Conservation (phyloP, 257 asterid genomes). For the Paulownia fortunei region DNA sequence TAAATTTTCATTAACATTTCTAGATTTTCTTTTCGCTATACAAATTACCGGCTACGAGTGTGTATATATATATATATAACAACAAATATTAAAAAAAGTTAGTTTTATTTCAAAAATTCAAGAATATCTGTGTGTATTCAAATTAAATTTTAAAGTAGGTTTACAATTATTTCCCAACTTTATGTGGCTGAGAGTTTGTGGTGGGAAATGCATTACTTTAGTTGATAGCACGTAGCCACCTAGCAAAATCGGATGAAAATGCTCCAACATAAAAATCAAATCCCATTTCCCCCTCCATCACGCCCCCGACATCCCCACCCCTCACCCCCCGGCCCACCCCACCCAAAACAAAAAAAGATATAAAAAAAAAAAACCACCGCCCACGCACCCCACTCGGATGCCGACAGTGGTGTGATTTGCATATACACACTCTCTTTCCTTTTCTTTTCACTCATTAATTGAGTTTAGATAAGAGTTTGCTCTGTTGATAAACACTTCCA, state of each 20-base stretch:
- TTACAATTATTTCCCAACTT: no score
- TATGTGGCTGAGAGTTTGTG: background rate
- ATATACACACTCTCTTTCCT: background rate
- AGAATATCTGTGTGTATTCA: no score
- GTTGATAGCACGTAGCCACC: constrained; percentile 8
- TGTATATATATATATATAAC: no score
- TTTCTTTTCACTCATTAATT: constrained; percentile 9
- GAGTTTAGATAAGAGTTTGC: background rate
- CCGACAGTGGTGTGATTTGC: constrained; percentile 32
- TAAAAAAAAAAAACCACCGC: background rate
- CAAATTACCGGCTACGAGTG: no score
- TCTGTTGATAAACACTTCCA: background rate
- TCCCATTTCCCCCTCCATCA: background rate
- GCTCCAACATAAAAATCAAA: background rate
- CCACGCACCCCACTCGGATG: constrained; percentile 34
- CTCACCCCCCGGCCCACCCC: no score
- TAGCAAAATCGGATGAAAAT: background rate
- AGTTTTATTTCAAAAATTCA: no score
- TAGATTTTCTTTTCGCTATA: no score
- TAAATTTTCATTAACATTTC: no score
- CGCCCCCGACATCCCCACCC: no score
- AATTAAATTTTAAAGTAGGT: no score
- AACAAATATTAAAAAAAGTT: no score
- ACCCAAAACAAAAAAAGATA: background rate
- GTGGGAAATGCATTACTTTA: no score